Evolutionary conservation across 2,329 filamentous ascomycete genomes (phyloP).

Genomic region (Didymella keratinophila): DNA sequence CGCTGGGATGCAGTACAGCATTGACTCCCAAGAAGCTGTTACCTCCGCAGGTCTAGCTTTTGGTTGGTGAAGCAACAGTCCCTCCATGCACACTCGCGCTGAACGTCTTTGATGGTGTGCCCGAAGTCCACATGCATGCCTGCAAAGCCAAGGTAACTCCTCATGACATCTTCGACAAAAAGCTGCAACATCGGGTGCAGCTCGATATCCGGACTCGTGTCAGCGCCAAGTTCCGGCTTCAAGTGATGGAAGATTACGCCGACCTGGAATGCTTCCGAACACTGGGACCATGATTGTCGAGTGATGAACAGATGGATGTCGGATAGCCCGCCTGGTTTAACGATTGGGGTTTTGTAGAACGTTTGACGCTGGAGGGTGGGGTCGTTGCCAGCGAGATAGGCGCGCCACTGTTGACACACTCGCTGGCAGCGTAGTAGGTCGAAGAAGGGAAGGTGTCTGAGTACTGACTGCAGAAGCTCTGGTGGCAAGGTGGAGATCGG

Average conservation of each 20-base stretch:
- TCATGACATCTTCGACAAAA: not conserved
- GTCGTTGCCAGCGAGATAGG: not conserved
- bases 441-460: not conserved
- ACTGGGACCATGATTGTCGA: not conserved
- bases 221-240: too few relatives aligned
- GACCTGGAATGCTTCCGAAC: not conserved
- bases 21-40: not conserved
- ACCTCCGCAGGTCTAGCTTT: not conserved
- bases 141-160: not conserved
- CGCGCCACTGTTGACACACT: not conserved
- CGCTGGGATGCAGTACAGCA: not conserved
- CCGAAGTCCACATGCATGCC: not conserved
- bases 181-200: not conserved
- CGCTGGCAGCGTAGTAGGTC: not conserved
- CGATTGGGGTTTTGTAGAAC: not conserved
- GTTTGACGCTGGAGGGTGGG: not conserved
- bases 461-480: not conserved
- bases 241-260: not conserved
- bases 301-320: not conserved
- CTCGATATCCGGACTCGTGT: not conserved
- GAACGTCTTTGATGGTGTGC: not conserved
- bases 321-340: not conserved
- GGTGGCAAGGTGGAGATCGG: not conserved
- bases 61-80: not conserved
- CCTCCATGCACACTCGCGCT: not conserved